Conservation (phyloP, 1,139 yeast genomes). For the Suhomyces coccinellae region DNA sequence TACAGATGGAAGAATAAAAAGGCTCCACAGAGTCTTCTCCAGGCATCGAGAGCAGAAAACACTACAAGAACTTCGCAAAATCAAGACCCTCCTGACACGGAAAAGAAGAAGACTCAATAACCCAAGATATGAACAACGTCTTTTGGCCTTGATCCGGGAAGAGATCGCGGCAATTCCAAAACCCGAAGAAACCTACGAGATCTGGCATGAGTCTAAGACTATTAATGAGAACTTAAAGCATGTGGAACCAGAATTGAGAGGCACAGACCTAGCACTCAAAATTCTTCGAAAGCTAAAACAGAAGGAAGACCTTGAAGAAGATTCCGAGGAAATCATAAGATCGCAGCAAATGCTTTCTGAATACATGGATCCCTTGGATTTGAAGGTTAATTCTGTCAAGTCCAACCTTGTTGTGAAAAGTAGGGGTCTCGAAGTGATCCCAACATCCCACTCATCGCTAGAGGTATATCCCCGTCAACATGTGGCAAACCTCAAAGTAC, state of each 20-base stretch:
- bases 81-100: slow-evolving; percentile 6
- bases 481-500: slow-evolving; percentile 30
- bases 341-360: slow-evolving; percentile 16
- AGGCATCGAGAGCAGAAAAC: slow-evolving; percentile 24
- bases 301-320: slow-evolving; percentile 13
- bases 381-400: slow-evolving; percentile 23
- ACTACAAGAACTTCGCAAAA: slow-evolving; percentile 14
- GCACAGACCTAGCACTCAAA: slow-evolving; percentile 6
- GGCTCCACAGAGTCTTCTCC: slow-evolving; percentile 16
- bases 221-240: slow-evolving; percentile 16
- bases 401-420: slow-evolving; percentile 26
- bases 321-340: slow-evolving; percentile 14
- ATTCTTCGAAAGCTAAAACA: slow-evolving; percentile 5
- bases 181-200: slow-evolving; percentile 42
- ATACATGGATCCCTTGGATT: slow-evolving; percentile 23
- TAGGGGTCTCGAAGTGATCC: slow-evolving; percentile 36
- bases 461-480: slow-evolving; percentile 26
- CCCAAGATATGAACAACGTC: slow-evolving; percentile 6
- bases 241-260: not conserved
- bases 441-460: slow-evolving; percentile 14
- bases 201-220: slow-evolving; percentile 33
- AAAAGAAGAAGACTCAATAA: slow-evolving; percentile 3
- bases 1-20: slow-evolving; percentile 5
- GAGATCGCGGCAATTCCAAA: slow-evolving; percentile 15
- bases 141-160: slow-evolving; percentile 15